These are phyloP conservation scores for Terana coerulea DNA, from an alignment of 768 basidiomycete species.

Conservation along the genomic window DNA sequence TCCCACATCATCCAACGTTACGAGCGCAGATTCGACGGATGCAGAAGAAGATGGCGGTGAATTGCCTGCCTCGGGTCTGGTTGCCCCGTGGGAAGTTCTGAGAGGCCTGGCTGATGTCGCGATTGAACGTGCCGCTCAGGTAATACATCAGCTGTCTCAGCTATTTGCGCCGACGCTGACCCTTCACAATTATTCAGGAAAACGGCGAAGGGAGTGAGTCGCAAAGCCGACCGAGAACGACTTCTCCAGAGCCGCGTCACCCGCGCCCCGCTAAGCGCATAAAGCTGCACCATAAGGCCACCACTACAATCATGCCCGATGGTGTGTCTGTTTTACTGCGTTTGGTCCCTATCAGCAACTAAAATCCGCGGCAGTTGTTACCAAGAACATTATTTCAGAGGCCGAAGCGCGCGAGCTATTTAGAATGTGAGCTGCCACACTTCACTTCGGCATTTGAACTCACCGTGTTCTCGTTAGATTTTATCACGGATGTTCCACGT, in stretches of 20 bases:
- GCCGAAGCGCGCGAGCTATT: slow-evolving; percentile 84
- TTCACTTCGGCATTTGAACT: slow-evolving; percentile 11
- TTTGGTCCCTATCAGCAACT: slow-evolving; percentile 5
- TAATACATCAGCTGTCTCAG: slow-evolving; percentile 24
- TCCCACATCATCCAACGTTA: slow-evolving; percentile 60
- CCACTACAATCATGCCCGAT: slow-evolving; percentile 69
- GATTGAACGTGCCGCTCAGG: slow-evolving; percentile 74
- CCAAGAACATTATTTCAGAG: slow-evolving; percentile 77
- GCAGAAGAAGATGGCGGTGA: slow-evolving; percentile 83
- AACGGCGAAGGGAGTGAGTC: slow-evolving; percentile 76
- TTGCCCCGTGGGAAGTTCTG: slow-evolving; percentile 85
- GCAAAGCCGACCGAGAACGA: slow-evolving; percentile 68
- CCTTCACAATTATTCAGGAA: slow-evolving; percentile 41
- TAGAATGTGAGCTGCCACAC: slow-evolving; percentile 58
- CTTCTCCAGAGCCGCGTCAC: slow-evolving; percentile 63
- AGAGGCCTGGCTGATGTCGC: slow-evolving; percentile 80
- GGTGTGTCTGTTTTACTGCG: slow-evolving; percentile 39
- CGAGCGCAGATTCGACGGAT: slow-evolving; percentile 80
- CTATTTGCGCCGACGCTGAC: background rate
- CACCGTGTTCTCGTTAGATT: slow-evolving; percentile 48
- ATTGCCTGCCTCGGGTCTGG: slow-evolving; percentile 74
- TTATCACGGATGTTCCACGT: slow-evolving; percentile 90
- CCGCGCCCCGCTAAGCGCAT: slow-evolving; percentile 66
- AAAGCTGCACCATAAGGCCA: slow-evolving; percentile 64
- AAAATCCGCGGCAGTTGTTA: slow-evolving; percentile 54